These are phyloP conservation scores for Prunus dulcis DNA, from an alignment of 306 rosid genomes.

Conservation along the genomic window DNA sequence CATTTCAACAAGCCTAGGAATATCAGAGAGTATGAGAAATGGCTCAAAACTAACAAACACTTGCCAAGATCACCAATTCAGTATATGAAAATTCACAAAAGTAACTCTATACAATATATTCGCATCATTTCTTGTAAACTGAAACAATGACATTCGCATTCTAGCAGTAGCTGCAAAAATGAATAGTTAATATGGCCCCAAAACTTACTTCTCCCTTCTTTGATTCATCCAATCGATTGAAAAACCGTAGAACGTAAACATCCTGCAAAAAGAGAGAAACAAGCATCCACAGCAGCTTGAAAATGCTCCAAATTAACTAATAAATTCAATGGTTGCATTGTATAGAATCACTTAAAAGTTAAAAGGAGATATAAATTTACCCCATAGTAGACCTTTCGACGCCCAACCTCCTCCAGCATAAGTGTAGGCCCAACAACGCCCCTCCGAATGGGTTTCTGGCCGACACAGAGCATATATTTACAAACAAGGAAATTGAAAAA, in stretches of 20 bases:
- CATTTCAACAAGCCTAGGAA: not conserved
- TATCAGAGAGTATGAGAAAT: not conserved
- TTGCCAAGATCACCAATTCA: not conserved
- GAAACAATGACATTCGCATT: not conserved
- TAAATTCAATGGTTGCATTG: not conserved
- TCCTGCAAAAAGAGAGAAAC: slow-evolving; percentile 42
- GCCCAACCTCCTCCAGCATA: slow-evolving; percentile 71
- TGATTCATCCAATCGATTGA: slow-evolving; percentile 70
- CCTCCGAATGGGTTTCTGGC: slow-evolving; percentile 78
- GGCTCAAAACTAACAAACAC: not conserved
- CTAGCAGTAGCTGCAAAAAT: not conserved
- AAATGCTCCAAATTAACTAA: not conserved
- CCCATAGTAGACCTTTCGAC: slow-evolving; percentile 53
- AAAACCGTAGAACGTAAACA: slow-evolving; percentile 66
- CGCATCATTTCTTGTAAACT: not conserved
- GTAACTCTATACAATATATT: no score
- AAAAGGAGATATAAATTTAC: slow-evolving; percentile 28
- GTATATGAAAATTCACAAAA: not conserved
- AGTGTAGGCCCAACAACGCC: slow-evolving; percentile 92
- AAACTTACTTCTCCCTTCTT: slow-evolving; percentile 90
- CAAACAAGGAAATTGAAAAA: not conserved
- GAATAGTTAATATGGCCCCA: not conserved
- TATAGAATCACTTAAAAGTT: not conserved
- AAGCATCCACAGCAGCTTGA: not conserved
- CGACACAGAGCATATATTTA: not conserved